Evolutionary conservation across 2,329 filamentous ascomycete species (phyloP), one percentile per base, ranked within the genome.

Genomic region (Sporothrix curviconia): DNA sequence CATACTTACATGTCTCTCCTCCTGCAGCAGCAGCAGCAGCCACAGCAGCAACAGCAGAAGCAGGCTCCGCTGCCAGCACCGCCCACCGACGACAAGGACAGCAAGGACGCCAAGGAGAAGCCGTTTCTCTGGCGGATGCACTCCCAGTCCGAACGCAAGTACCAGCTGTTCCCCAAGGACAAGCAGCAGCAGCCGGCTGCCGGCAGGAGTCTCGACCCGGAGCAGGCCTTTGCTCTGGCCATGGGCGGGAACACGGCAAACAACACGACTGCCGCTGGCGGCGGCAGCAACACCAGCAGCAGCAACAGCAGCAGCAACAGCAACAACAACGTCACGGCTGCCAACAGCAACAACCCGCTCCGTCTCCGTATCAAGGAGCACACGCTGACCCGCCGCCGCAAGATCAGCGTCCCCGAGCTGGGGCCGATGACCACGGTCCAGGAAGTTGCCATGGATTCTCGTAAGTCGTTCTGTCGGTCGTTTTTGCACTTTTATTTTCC

Each of bases 351-450:
- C 37, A 24, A 39, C 54, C 40, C 40, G 19, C 69, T 83, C 52
- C 76, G 78, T 59, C 71, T 79, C 59, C 77, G 80, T 57, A 74
- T 81, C 65, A 84, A 81, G 67, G 80, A 84, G 63, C 78, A 80
- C 65, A 80, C 76, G 62, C 70, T 82, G 58, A 75, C 71, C 51
- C 75, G 83, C 60, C 77, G 84, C 64, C 78, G 83, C 61, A 87
- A 87, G 66, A 73, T 81, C 63, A 86, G 80, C 69, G 79, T 85
- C 14, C 80, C 82, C 9, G 85, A 87, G 60, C 69, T 86, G 50
- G 84, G 82, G 2, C 82, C 82, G 34, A 85, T 86, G 83, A 85
- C 83, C 5, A 86, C 84, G 1, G 84, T 87, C 14, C 83, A 86
- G 62, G 84, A 87, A 66, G 71, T 79, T 50, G 69, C 82, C 53